Evolutionary conservation across 495 filamentous ascomycete species (phyloP).

Genomic region (Aspergillus sclerotioniger): DNA sequence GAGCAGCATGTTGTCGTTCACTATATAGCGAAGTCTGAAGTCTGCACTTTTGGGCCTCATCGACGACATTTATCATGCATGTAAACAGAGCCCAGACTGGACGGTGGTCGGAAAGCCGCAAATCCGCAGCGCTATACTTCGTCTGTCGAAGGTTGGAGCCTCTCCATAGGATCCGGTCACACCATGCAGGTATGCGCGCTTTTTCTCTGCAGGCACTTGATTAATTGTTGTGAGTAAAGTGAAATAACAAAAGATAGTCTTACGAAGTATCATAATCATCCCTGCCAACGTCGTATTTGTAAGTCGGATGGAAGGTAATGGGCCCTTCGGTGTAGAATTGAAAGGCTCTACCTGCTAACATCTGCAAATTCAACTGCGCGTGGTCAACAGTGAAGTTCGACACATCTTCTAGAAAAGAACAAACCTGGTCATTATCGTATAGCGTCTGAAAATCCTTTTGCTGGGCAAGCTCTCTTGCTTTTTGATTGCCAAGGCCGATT

Average conservation of each 20-base stretch:
- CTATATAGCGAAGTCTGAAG: slow-evolving; percentile 72
- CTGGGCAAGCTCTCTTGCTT: slow-evolving; percentile 69
- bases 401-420: neutral
- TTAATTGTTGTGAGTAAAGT: neutral
- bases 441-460: slow-evolving; percentile 70
- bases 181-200: slow-evolving; percentile 93
- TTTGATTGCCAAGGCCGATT: slow-evolving; percentile 81
- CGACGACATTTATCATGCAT: slow-evolving; percentile 73
- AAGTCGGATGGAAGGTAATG: slow-evolving; percentile 86
- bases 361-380: slow-evolving; percentile 85
- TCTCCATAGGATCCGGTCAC: slow-evolving; percentile 86
- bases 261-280: slow-evolving; percentile 92
- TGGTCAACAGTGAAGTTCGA: slow-evolving; percentile 5
- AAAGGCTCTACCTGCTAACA: slow-evolving; percentile 87
- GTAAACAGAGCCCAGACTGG: slow-evolving; percentile 89
- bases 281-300: slow-evolving; percentile 86
- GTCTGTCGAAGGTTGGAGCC: slow-evolving; percentile 79
- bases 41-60: slow-evolving; percentile 67
- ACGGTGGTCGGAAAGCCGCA: slow-evolving; percentile 89
- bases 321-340: slow-evolving; percentile 84
- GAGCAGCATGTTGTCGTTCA: slow-evolving; percentile 60
- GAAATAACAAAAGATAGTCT: slow-evolving; percentile 27
- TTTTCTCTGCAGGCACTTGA: slow-evolving; percentile 64
- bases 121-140: slow-evolving; percentile 71
- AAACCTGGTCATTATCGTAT: slow-evolving; percentile 90